Conservation (phyloP, 495 filamentous ascomycete genomes). For the Umbilicaria muhlenbergii region DNA sequence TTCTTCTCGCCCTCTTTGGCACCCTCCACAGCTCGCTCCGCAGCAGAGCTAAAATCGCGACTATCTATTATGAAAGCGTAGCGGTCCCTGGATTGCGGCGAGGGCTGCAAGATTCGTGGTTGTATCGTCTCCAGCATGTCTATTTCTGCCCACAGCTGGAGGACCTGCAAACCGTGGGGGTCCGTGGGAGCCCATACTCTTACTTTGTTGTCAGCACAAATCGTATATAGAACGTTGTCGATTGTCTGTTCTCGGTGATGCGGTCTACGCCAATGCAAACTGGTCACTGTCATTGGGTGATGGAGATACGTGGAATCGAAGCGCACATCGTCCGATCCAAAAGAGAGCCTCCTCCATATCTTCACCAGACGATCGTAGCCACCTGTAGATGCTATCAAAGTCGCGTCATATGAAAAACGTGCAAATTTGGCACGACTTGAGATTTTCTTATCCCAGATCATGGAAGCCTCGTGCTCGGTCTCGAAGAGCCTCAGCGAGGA, state of each 20-base stretch:
- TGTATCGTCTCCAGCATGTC: slow-evolving; percentile 66
- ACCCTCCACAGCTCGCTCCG: slow-evolving; percentile 57
- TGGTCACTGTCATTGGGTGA: slow-evolving; percentile 66
- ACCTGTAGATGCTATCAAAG: slow-evolving; percentile 70
- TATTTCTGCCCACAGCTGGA: slow-evolving; percentile 71
- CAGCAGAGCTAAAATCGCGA: slow-evolving; percentile 60
- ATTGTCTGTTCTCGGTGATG: slow-evolving; percentile 60
- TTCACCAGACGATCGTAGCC: slow-evolving; percentile 73
- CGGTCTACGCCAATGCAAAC: slow-evolving; percentile 71
- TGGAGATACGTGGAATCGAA: slow-evolving; percentile 86
- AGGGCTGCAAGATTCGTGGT: slow-evolving; percentile 27
- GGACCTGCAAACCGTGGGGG: slow-evolving; percentile 48
- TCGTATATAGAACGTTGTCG: slow-evolving; percentile 85
- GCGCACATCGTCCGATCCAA: slow-evolving; percentile 63
- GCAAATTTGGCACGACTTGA: slow-evolving; percentile 64
- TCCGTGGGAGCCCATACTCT: slow-evolving; percentile 75
- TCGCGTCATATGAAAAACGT: slow-evolving; percentile 70
- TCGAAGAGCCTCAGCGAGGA: slow-evolving; percentile 50
- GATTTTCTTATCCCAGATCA: slow-evolving; percentile 60
- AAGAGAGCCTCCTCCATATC: slow-evolving; percentile 82
- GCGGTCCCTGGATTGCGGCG: slow-evolving; percentile 24
- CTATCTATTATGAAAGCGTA: slow-evolving; percentile 79
- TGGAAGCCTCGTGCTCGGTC: slow-evolving; percentile 6
- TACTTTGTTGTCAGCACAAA: slow-evolving; percentile 70
- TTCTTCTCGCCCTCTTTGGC: slow-evolving; percentile 41